A percentile compares a stretch with the other conserved stretches of the same genome.
Conservation (phyloP, 768 basidiomycete species). For the Suillus occidentalis region DNA sequence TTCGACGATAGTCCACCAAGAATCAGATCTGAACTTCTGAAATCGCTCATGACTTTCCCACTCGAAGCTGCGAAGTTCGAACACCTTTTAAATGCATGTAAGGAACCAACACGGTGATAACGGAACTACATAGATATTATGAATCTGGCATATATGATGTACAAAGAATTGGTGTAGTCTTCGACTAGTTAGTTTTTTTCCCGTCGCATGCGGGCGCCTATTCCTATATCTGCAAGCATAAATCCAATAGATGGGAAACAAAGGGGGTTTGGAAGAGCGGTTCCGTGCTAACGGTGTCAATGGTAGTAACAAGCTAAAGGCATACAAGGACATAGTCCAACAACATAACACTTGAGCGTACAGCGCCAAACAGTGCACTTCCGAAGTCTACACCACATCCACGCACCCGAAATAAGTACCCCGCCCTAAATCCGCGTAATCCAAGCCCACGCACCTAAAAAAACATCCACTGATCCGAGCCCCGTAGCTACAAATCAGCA, state of each 20-base stretch:
- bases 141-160: constrained; percentile 13
- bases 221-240: constrained; percentile 21
- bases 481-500: constrained; percentile 6
- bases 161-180: constrained; percentile 15
- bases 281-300: constrained; percentile 9
- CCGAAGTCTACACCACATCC: constrained; percentile 18
- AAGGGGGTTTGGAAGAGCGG: constrained; percentile 10
- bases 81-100: neutral
- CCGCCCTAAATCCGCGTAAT: neutral
- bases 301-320: constrained; percentile 26
- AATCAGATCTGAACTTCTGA: neutral
- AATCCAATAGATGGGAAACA: constrained; percentile 9
- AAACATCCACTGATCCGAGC: neutral
- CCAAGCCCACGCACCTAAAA: constrained; percentile 9
- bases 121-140: constrained; percentile 15
- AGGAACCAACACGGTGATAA: neutral
- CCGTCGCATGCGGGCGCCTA: constrained; percentile 11
- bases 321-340: constrained; percentile 28
- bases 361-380: constrained; percentile 16
- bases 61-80: neutral
- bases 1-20: neutral
- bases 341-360: constrained; percentile 24
- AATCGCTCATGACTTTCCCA: neutral
- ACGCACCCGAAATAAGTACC: constrained; percentile 16
- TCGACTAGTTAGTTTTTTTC: constrained; percentile 21